These are phyloP conservation scores for Aspergillus bertholletiae DNA, from an alignment of 495 filamentous ascomycete genomes.

Conservation along the genomic window DNA sequence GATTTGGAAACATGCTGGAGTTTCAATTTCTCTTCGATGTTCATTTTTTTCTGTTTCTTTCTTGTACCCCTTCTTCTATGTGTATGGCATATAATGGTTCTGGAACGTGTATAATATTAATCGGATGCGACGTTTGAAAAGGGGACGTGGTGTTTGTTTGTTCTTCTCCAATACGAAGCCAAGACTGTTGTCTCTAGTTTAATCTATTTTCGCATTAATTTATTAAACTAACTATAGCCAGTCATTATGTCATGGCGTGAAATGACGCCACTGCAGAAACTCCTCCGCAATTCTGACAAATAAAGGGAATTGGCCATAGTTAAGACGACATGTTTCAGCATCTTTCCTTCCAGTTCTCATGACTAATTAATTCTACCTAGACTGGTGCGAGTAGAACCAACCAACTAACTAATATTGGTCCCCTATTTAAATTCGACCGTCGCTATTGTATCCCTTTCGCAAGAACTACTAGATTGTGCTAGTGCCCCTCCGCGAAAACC, in stretches of 20 bases:
- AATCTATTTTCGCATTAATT: no score
- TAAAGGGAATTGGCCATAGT: no score
- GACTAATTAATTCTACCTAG: not conserved
- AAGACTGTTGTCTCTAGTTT: no score
- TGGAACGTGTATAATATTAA: conserved; percentile 33
- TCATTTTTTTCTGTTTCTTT: not conserved
- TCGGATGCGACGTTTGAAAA: no score
- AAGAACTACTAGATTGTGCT: not conserved
- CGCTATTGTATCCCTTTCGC: no score
- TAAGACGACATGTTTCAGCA: no score
- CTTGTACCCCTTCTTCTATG: conserved; percentile 12
- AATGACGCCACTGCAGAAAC: conserved; percentile 15
- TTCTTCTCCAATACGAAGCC: no score
- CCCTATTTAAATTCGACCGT: no score
- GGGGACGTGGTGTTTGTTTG: no score
- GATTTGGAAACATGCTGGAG: conserved; percentile 10
- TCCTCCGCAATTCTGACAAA: conserved; percentile 5
- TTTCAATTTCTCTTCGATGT: conserved; percentile 7
- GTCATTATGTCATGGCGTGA: conserved; percentile 9
- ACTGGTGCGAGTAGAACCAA: not conserved
- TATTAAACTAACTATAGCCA: not conserved
- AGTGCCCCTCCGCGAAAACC: not conserved
- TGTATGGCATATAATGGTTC: conserved; percentile 15
- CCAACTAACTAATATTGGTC: no score
- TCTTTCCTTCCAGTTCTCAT: not conserved